Evolutionary conservation across 495 filamentous ascomycete species (phyloP), one percentile per base, ranked within the genome.

Genomic region (Hypoxylon intermedium): DNA sequence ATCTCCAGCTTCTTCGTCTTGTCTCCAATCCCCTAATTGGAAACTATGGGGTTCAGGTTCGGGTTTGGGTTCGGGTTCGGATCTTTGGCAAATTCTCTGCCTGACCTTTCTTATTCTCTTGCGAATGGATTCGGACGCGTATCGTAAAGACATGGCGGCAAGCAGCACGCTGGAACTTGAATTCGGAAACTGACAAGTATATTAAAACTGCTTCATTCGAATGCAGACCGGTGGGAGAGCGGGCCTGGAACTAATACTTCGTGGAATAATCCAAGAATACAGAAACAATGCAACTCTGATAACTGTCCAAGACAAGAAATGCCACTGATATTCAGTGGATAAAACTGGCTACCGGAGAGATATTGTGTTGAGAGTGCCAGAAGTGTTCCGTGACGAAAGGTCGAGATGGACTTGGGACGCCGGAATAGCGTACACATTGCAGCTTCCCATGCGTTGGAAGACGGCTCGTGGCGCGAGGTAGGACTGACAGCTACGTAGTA

Each of bases 31-130:
- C 4, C 24, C 24, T 3, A 37, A 13, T 1, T 6, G 34, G 34
- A 37, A 37, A 2, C 30, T 9, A 11, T 2, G 7, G 5, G 24
- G 24, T 7, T 26, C 4, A 37, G 34, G 12, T 1, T 6, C 7
- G 34, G 34, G 3, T 37, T 15, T 7, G 30, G 9, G 34, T 4
- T 15, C 34, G 1, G 5, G 3, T 37, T 41, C 31, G n/a, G n/a
- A 3, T 30, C 13, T 19, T 26, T 28, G 15, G 19, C 26, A 16
- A 58, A 3, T n/a, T 18, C 12, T 60, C 12, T 26, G 4, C 6
- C 15, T 62, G n/a, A 56, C 13, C 5, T 33, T 16, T 46, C 41
- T 56, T 0, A 62, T 11, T 38, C 11, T 62, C 46, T 56, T 46
- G 19, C 51, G 45, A 7, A 62, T 11, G 13, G 51, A 33, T 0